phyloP scores from a whole-genome alignment of 202 grass and related monocot species.

The Digitaria exilis region DNA sequence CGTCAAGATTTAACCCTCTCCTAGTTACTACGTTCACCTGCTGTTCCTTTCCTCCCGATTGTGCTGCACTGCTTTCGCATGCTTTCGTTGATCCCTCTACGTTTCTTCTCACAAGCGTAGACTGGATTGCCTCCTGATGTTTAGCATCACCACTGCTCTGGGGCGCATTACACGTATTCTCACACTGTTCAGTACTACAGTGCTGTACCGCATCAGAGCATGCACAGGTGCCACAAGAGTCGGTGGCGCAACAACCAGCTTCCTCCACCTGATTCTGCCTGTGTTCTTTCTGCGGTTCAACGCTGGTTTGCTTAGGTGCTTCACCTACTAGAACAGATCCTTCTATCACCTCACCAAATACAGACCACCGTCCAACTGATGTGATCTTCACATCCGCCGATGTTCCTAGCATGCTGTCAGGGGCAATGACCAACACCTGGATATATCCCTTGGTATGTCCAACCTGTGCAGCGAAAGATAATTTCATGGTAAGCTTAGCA shows the following conservation, averaged over 20 bases:
- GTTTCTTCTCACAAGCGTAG: slow-evolving; percentile 60
- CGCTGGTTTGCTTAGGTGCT: slow-evolving; percentile 8
- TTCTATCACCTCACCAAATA: slow-evolving; percentile 75
- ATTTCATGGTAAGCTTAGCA: slow-evolving; percentile 4
- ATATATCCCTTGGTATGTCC: slow-evolving; percentile 96
- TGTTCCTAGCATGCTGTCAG: slow-evolving; percentile 74
- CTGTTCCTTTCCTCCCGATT: slow-evolving; percentile 12
- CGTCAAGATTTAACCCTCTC: slow-evolving; percentile 46
- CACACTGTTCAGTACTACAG: slow-evolving; percentile 4
- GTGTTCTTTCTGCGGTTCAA: slow-evolving; percentile 25
- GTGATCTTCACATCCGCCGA: slow-evolving; percentile 76
- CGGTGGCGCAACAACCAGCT: slow-evolving; percentile 5
- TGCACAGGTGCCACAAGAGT: slow-evolving; percentile 52
- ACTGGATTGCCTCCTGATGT: slow-evolving; percentile 7
- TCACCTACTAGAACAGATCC: slow-evolving; percentile 45
- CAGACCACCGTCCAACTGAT: slow-evolving; percentile 88
- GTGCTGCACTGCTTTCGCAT: slow-evolving; percentile 17
- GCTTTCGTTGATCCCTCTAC: slow-evolving; percentile 22
- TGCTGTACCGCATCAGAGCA: slow-evolving; percentile 45
- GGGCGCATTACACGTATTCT: not conserved
- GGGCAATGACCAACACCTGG: slow-evolving; percentile 88
- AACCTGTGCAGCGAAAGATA: slow-evolving; percentile 54
- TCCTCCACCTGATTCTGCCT: slow-evolving; percentile 34
- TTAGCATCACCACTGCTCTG: not conserved
- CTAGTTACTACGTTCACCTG: slow-evolving; percentile 24